Base-by-base conservation (phyloP, 108 stramenopile genomes). In the Skeletonema potamos region DNA sequence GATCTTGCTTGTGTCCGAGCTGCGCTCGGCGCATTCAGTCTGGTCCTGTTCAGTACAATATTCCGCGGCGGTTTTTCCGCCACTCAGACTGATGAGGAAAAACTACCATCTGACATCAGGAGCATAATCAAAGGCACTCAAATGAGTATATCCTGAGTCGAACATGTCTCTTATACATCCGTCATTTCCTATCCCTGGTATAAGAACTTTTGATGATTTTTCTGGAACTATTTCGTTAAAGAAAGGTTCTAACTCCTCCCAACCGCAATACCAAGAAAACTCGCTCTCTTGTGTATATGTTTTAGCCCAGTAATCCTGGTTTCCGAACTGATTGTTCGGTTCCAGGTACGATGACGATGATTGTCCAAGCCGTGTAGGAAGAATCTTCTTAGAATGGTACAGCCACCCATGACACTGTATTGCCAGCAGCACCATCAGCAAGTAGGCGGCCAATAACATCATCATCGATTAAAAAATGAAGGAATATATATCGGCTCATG, bases 191-290 rank as follows among this genome's bases (percentile, higher is more conserved):
- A 83, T 62, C 1, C 82, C 82, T 15, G 82, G 82, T 18, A 83
- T 62, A 2, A 83, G 28, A 7, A 83, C 54, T 6, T 39, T 10
- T 22, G 74, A 54, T 15, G 43, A 34, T 26, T 44, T 18, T 18
- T 70, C 62, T 36, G 73, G 74, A 1, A 86, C 58, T 13, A 89
- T 72, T 32, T 89, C 88, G 12, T 33, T 36, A 36, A 85, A 73
- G 65, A 89, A 87, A 20, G 88, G 88, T 22, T 83, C 64, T 10
- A 89, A 29, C 51, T 89, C 88, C 12, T 86, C 79, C 88, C 85
- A 89, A 1, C 69, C 74, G 57, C 77, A 68, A 67, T 89, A 89
- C 88, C 88, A 89, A 7, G 85, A 84, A 70, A 83, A 89, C 15
- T 41, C 39, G 13, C 15, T 41, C 39, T 41, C 39, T 41, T 41